phyloP scores from a whole-genome alignment of 2,329 filamentous ascomycete genomes.

The Cercospora sp. region DNA sequence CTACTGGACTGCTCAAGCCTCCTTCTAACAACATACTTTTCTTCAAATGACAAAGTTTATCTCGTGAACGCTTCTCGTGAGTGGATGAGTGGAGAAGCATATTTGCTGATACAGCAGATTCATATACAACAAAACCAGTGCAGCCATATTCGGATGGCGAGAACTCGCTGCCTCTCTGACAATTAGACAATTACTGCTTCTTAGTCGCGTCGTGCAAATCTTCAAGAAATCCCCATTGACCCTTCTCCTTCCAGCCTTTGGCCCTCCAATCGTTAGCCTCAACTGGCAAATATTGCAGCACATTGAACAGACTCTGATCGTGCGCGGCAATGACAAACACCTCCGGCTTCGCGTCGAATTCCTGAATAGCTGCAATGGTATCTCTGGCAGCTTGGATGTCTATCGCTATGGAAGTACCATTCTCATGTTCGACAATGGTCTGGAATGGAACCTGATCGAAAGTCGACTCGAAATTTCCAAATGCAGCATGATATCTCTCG shows the following conservation, averaged over 20 bases:
- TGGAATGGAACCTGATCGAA: slow-evolving; percentile 16
- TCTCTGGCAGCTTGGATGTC: slow-evolving; percentile 18
- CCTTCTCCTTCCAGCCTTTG: slow-evolving; percentile 23
- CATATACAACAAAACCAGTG: background rate
- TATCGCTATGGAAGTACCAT: slow-evolving; percentile 18
- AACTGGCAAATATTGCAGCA: slow-evolving; percentile 24
- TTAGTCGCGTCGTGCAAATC: slow-evolving; percentile 17
- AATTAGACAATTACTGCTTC: background rate
- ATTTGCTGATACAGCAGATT: too few relatives aligned
- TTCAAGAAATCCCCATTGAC: slow-evolving; percentile 23
- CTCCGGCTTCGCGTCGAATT: slow-evolving; percentile 22
- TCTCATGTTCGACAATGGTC: slow-evolving; percentile 9
- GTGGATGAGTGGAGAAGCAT: too few relatives aligned
- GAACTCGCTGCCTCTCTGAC: background rate
- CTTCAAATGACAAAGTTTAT: too few relatives aligned
- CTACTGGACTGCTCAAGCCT: background rate
- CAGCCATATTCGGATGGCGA: background rate
- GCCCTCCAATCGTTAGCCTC: slow-evolving; percentile 23
- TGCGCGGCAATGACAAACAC: slow-evolving; percentile 28
- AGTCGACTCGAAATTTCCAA: slow-evolving; percentile 12
- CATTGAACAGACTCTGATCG: slow-evolving; percentile 27
- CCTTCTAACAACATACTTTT: background rate
- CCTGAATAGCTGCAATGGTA: slow-evolving; percentile 22
- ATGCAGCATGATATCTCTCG: slow-evolving; percentile 35
- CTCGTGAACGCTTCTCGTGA: too few relatives aligned